phyloP scores from a whole-genome alignment of 768 basidiomycete species.

The Amanita pallidorosea region DNA sequence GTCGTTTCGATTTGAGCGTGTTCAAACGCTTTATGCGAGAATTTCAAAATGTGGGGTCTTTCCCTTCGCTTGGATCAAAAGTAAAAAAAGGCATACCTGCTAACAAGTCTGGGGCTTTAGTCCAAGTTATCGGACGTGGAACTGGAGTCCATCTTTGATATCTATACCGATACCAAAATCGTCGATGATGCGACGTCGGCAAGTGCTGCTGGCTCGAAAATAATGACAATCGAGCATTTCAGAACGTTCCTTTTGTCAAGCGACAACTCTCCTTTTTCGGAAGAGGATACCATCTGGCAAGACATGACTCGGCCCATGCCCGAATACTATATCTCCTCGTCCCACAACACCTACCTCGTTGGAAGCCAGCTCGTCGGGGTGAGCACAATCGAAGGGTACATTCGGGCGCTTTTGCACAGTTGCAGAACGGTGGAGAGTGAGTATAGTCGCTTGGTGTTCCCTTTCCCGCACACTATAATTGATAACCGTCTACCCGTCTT shows the following conservation, averaged over 20 bases:
- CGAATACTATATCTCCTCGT: conserved; percentile 88
- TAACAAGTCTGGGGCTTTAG: conserved; percentile 14
- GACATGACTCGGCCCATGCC: conserved; percentile 86
- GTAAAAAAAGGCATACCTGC: not conserved
- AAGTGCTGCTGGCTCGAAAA: not conserved
- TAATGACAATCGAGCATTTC: conserved; percentile 55
- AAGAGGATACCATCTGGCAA: conserved; percentile 41
- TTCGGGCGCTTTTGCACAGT: conserved; percentile 78
- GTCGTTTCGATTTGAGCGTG: conserved; percentile 25
- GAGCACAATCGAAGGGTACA: conserved; percentile 88
- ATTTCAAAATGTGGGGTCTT: conserved; percentile 27
- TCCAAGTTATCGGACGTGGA: conserved; percentile 24
- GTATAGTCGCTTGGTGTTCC: conserved; percentile 14
- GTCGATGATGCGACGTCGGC: not conserved
- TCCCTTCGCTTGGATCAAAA: not conserved
- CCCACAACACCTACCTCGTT: conserved; percentile 87
- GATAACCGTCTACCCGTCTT: not conserved
- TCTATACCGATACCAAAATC: conserved; percentile 20
- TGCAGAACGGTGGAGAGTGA: conserved; percentile 85
- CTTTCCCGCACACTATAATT: conserved; percentile 17
- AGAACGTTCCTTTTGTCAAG: conserved; percentile 71
- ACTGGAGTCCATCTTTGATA: conserved; percentile 26
- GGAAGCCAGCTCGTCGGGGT: conserved; percentile 82
- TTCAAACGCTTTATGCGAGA: conserved; percentile 39
- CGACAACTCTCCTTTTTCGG: conserved; percentile 56